A percentile compares a stretch with the other conserved stretches of the same genome.
Conservation (phyloP, 305 asterid species). For the Andrographis paniculata region DNA sequence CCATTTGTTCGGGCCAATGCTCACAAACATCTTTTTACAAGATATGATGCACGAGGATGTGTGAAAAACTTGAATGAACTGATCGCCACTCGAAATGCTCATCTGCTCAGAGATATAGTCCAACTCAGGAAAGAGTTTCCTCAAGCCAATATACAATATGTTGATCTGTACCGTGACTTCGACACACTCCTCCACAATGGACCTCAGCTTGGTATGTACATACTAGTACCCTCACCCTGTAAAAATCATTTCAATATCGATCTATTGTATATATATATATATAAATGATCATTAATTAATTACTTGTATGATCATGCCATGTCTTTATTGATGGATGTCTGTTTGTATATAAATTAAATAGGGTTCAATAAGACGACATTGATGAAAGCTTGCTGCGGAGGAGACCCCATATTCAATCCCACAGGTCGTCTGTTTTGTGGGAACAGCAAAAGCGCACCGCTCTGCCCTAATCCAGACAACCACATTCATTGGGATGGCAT, state of each 20-base stretch:
- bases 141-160: conserved; percentile 9
- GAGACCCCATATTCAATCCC: too few relatives aligned
- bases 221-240: too few relatives aligned
- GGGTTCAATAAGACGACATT: conserved; percentile 6
- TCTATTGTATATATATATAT: too few relatives aligned
- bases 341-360: neutral
- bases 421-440: too few relatives aligned
- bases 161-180: conserved; percentile 9
- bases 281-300: too few relatives aligned
- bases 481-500: too few relatives aligned
- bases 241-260: neutral
- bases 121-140: conserved; percentile 14
- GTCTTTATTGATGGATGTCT: too few relatives aligned
- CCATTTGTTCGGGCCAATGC: conserved; percentile 3
- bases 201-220: neutral
- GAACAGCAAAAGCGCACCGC: too few relatives aligned
- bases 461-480: too few relatives aligned
- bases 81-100: neutral
- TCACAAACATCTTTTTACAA: neutral
- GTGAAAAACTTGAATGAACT: conserved; percentile 15
- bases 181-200: conserved; percentile 6
- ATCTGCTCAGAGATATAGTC: conserved; percentile 12
- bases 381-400: neutral
- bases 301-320: too few relatives aligned
- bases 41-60: conserved; percentile 16